Evolutionary conservation across 495 filamentous ascomycete genomes (phyloP), one percentile per base, ranked within the genome.

Genomic region (Aspergillus olivimuriae): DNA sequence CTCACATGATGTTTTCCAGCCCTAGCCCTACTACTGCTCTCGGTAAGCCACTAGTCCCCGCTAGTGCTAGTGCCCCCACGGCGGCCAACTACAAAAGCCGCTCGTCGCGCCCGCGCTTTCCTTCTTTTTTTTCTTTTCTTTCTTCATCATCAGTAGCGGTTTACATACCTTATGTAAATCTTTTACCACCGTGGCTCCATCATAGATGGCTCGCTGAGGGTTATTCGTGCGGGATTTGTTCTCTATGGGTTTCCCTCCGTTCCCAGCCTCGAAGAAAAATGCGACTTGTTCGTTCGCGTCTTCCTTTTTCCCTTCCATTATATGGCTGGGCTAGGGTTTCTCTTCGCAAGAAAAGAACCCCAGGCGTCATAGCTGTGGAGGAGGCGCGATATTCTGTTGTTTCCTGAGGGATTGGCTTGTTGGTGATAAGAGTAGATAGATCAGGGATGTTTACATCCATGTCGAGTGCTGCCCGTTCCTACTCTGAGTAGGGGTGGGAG

Each of bases 331-430:
- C 65, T 70, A 72, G 69, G 68, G 68, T 61, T 62, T 65, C 61
- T 56, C 56, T 58, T 48, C 40, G 57, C 24, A 44, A 44, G 55
- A 46, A 17, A 40, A 62, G 65, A 69, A 62, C 63, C 61, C 64
- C 69, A 72, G 65, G 69, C 63, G 66, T 60, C 56, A 53, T 49
- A 66, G 66, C 66, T 69, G 66, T 72, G 69, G 69, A 69, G 65
- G 67, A 61, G 63, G 46, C 62, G 65, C 49, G 44, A 72, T 44
- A 72, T 65, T 34, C 56, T 44, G 47, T 60, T 60, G 61, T 54
- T 51, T 37, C 12, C 16, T 24, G 2, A 11, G n/a, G n/a, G n/a
- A n/a, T n/a, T n/a, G n/a, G n/a, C n/a, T n/a, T n/a, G n/a, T n/a
- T n/a, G n/a, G n/a, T n/a, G n/a, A n/a, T n/a, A n/a, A n/a, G n/a